Conservation (phyloP, 2,329 filamentous ascomycete genomes). For the Pyricularia sp. region DNA sequence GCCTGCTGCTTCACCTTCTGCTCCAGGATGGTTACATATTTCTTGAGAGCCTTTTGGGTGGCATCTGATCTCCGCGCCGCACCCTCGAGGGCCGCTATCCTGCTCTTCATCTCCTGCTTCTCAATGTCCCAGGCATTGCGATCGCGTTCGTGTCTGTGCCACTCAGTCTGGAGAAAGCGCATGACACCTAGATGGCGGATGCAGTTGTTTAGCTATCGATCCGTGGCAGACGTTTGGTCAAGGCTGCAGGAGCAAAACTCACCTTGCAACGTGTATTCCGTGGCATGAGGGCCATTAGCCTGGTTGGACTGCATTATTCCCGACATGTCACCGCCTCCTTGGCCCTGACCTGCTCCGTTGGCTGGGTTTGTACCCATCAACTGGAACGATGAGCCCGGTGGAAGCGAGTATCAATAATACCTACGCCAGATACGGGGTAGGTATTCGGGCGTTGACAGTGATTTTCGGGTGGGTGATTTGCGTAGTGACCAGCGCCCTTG, state of each 20-base stretch:
- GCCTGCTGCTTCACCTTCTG: slow-evolving; percentile 78
- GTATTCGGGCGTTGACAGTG: neutral
- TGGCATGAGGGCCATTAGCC: slow-evolving; percentile 45
- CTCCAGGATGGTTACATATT: slow-evolving; percentile 85
- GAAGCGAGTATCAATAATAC: neutral
- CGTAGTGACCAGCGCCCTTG: neutral
- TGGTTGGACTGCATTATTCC: slow-evolving; percentile 35
- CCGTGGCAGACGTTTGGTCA: slow-evolving; percentile 4
- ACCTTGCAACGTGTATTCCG: slow-evolving; percentile 54
- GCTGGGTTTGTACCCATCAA: slow-evolving; percentile 30
- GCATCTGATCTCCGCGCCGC: slow-evolving; percentile 79
- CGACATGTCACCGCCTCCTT: slow-evolving; percentile 33
- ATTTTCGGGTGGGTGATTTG: neutral
- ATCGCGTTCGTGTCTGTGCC: slow-evolving; percentile 96
- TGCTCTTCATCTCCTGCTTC: slow-evolving; percentile 95
- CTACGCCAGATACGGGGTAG: neutral
- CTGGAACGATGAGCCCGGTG: neutral
- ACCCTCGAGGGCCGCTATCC: slow-evolving; percentile 90
- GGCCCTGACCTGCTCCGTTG: slow-evolving; percentile 22
- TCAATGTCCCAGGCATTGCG: slow-evolving; percentile 99
- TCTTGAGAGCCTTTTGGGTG: slow-evolving; percentile 79
- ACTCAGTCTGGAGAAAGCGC: slow-evolving; percentile 98
- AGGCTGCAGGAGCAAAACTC: slow-evolving; percentile 1
- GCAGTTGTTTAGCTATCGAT: neutral
- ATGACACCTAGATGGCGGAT: slow-evolving; percentile 62